Base-by-base conservation (phyloP, 805 yeast genomes). In the Candida lessepsii region DNA sequence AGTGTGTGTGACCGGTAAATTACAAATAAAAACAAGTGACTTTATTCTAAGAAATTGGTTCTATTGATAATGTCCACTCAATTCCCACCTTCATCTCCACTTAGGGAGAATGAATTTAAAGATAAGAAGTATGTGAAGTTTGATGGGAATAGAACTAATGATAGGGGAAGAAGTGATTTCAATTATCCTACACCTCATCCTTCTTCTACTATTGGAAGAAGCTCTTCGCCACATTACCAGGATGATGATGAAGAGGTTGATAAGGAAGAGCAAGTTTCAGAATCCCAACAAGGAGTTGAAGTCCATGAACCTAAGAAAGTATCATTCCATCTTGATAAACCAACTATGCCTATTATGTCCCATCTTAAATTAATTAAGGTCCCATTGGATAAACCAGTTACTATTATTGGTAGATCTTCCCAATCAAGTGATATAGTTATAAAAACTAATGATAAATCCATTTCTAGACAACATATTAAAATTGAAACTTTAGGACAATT, bases 121-220 rank as follows among this genome's bases (percentile, higher is more conserved):
- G 37, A 26, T 9, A 34, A 23, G 16, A 32, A 32, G 27, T 15
- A 14, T 32, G 37, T 21, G 17, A 33, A 39, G 29, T n/a, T 17
- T 27, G 35, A 26, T 7, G 57, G 54, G 37, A 53, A 19, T 9
- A 35, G 27, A 5, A 46, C 4, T 3, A 16, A 11, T 24, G 37
- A 24, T 11, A 5, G 14, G 16, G 25, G 8, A 13, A 28, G 39
- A 36, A 29, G 33, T 17, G 21, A 27, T 13, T 13, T 23, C 13
- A 17, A 39, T 3, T 35, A 80, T 50, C 86, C 87, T 9, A 83
- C 89, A 1, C 91, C 91, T 15, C 76, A 80, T 48, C 89, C 91
- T 0, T 81, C 88, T 2, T 70, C 75, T 1, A 53, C 70, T 8
- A 34, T 56, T 18, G 70, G 68, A 9, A 53, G 73, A 33, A 65